A percentile compares a stretch with the other conserved stretches of the same genome.
Conservation (phyloP, 352 stramenopile species). For the Pythium coloratum region DNA sequence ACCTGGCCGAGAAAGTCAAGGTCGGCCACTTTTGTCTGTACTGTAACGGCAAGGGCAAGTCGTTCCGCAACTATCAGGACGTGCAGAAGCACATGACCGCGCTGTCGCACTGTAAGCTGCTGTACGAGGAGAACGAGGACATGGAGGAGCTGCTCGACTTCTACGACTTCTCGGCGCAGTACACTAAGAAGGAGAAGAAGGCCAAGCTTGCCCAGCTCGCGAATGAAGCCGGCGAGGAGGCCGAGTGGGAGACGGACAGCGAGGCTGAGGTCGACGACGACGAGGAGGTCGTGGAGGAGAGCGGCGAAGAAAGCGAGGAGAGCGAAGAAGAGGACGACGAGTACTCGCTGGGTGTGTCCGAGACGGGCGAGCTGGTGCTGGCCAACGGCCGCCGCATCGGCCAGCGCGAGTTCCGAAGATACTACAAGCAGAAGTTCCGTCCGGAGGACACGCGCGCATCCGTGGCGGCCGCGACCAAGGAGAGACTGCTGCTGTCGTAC, state of each 20-base stretch:
- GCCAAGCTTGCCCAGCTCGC: constrained; percentile 31
- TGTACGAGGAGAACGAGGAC: constrained; percentile 90
- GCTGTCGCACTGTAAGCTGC: constrained; percentile 90
- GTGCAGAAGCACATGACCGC: constrained; percentile 96
- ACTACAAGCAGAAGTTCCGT: constrained; percentile 90
- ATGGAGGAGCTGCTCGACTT: constrained; percentile 89
- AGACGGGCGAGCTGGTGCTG: constrained; percentile 89
- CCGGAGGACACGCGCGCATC: constrained; percentile 73
- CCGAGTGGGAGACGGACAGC: constrained; percentile 80
- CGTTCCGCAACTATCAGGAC: constrained; percentile 88
- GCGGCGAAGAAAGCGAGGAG: constrained; percentile 42
- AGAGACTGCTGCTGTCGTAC: constrained; percentile 75
- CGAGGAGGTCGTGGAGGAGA: constrained; percentile 72
- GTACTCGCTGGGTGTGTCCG: constrained; percentile 72
- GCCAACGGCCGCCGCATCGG: constrained; percentile 81
- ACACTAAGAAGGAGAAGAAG: constrained; percentile 42
- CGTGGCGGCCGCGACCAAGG: constrained; percentile 77
- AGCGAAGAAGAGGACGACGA: constrained; percentile 49
- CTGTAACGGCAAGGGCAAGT: constrained; percentile 91
- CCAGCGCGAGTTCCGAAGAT: constrained; percentile 87
- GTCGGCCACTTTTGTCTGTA: constrained; percentile 94
- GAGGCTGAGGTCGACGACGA: constrained; percentile 76
- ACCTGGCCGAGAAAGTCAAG: constrained; percentile 96
- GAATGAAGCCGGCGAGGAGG: constrained; percentile 35
- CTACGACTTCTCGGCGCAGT: constrained; percentile 90